These are phyloP conservation scores for Pyrenochaeta sp. DNA, from an alignment of 2,329 filamentous ascomycete genomes.

Conservation along the genomic window DNA sequence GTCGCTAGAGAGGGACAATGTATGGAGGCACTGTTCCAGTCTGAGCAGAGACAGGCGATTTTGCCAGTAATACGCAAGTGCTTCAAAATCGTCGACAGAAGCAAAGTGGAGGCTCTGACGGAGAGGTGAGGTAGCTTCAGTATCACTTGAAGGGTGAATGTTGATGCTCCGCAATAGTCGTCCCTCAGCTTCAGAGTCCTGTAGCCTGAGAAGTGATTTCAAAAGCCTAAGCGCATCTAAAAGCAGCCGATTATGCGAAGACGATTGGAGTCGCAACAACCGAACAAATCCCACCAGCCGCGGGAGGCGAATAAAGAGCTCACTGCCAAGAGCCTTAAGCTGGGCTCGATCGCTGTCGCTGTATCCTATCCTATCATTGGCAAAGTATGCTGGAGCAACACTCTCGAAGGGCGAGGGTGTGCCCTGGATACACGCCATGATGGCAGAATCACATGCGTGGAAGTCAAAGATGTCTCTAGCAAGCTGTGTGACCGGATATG, in stretches of 20 bases:
- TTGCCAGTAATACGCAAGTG: conserved; percentile 25
- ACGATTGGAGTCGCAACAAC: conserved; percentile 12
- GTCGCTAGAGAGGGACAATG: conserved; percentile 1
- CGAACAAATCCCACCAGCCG: conserved; percentile 23
- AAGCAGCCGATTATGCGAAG: conserved; percentile 7
- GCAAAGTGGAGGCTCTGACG: conserved; percentile 16
- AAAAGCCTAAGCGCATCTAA: conserved; percentile 14
- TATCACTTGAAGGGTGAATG: conserved; percentile 4
- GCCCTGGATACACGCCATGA: conserved; percentile 23
- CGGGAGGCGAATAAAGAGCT: conserved; percentile 25
- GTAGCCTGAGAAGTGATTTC: conserved; percentile 16
- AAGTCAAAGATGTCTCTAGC: conserved; percentile 26
- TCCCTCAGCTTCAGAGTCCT: conserved; percentile 17
- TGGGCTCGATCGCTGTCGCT: conserved; percentile 12
- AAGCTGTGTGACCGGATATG: conserved; percentile 20
- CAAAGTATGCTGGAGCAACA: conserved; percentile 16
- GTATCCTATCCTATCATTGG: conserved; percentile 4
- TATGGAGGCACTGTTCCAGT: conserved; percentile 12
- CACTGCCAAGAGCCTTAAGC: conserved; percentile 20
- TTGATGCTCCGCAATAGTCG: conserved; percentile 16
- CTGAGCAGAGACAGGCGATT: conserved; percentile 19
- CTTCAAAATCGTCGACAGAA: conserved; percentile 23
- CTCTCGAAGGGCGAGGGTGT: conserved; percentile 19
- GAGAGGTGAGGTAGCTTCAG: conserved; percentile 5
- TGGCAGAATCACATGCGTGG: conserved; percentile 21